phyloP scores from a whole-genome alignment of 2,329 filamentous ascomycete genomes.

The Epichloe coenophiala region DNA sequence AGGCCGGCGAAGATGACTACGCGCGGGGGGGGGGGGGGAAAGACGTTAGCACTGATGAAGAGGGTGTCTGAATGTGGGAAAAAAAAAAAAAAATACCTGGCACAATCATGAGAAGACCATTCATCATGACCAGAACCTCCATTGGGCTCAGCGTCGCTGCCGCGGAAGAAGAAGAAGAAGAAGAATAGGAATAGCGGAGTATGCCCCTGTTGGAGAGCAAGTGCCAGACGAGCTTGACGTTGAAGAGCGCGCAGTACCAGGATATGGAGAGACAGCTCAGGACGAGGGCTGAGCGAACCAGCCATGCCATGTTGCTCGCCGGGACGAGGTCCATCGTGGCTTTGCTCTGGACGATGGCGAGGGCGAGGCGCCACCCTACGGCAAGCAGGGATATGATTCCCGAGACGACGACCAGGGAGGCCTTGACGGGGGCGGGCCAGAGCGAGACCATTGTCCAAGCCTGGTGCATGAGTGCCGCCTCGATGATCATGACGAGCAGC shows the following conservation, averaged over 20 bases:
- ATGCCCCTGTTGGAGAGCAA: slow-evolving; percentile 33
- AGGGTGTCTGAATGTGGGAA: neutral
- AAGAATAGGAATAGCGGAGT: slow-evolving; percentile 21
- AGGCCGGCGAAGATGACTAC: slow-evolving; percentile 38
- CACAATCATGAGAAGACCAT: slow-evolving; percentile 41
- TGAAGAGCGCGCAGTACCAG: slow-evolving; percentile 45
- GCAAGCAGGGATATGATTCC: slow-evolving; percentile 20
- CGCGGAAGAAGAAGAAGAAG: slow-evolving; percentile 12
- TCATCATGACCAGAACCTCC: slow-evolving; percentile 42
- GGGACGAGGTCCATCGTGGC: slow-evolving; percentile 14
- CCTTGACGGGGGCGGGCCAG: slow-evolving; percentile 27
- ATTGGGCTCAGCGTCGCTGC: slow-evolving; percentile 27
- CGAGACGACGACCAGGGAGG: slow-evolving; percentile 18
- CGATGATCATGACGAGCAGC: slow-evolving; percentile 30
- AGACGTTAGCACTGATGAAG: neutral
- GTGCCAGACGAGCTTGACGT: slow-evolving; percentile 34
- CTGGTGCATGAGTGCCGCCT: slow-evolving; percentile 36
- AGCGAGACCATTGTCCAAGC: slow-evolving; percentile 38
- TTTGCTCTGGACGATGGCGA: slow-evolving; percentile 23
- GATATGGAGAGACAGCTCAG: slow-evolving; percentile 28
- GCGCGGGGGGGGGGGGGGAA: too few species aligned
- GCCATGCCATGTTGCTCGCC: slow-evolving; percentile 19
- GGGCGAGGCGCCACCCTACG: slow-evolving; percentile 19
- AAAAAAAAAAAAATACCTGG: slow-evolving; percentile 25
- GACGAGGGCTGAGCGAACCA: slow-evolving; percentile 25